Conservation (phyloP, 2,329 filamentous ascomycete species). For the Stachybotrys echinatus region DNA sequence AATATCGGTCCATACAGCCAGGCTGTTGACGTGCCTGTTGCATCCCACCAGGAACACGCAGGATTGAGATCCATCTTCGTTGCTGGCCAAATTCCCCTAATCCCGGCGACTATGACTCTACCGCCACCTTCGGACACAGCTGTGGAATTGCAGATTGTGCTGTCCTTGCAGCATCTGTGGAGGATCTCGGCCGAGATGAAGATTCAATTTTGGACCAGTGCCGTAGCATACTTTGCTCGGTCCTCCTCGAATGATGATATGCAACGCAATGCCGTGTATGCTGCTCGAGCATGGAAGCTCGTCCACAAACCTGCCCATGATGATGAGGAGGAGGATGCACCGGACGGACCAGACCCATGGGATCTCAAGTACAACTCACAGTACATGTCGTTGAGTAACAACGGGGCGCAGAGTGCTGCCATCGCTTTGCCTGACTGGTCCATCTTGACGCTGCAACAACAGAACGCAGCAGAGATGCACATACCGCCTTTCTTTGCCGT, state of each 20-base stretch:
- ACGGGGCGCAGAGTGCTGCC: slow-evolving; percentile 15
- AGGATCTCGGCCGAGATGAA: slow-evolving; percentile 69
- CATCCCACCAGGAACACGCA: slow-evolving; percentile 6
- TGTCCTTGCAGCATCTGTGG: slow-evolving; percentile 87
- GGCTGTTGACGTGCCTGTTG: slow-evolving; percentile 54
- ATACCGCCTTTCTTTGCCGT: slow-evolving; percentile 68
- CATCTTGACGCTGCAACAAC: slow-evolving; percentile 31
- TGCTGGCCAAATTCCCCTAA: slow-evolving; percentile 86
- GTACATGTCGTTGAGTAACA: slow-evolving; percentile 35
- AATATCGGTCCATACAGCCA: slow-evolving; percentile 98
- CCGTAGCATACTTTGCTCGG: slow-evolving; percentile 65
- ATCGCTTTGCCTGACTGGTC: slow-evolving; percentile 45
- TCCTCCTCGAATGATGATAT: slow-evolving; percentile 19
- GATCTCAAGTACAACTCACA: slow-evolving; percentile 54
- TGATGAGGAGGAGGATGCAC: slow-evolving; percentile 40
- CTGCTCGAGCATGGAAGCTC: slow-evolving; percentile 41
- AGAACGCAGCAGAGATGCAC: slow-evolving; percentile 24
- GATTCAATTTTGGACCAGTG: slow-evolving; percentile 70
- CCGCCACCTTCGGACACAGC: slow-evolving; percentile 29
- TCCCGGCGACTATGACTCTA: slow-evolving; percentile 72
- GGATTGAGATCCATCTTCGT: slow-evolving; percentile 50
- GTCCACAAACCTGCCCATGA: slow-evolving; percentile 35
- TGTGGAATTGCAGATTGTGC: slow-evolving; percentile 54
- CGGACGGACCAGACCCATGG: slow-evolving; percentile 60
- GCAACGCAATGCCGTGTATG: slow-evolving; percentile 32